Percentiles rank a stretch among this genome's conserved stretches.
Evolutionary conservation across 75 land plant genomes (phyloP).

Genomic region (Pseudotsuga menziesii): DNA sequence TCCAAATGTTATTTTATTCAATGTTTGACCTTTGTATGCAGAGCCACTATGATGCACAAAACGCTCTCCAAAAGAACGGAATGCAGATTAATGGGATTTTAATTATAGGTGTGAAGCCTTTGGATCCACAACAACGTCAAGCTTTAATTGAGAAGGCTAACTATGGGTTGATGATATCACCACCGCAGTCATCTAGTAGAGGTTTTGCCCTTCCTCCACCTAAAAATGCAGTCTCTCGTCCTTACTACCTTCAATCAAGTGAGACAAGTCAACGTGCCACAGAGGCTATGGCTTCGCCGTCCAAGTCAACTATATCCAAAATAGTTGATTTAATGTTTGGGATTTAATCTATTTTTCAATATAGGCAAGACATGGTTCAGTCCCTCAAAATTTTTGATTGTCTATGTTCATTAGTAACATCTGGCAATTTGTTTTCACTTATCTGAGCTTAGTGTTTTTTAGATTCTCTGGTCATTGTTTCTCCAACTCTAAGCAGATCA

Average conservation of each 20-base stretch:
- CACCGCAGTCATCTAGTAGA: slow-evolving; percentile 35
- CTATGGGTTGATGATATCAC: slow-evolving; percentile 56
- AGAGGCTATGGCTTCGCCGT: slow-evolving; percentile 73
- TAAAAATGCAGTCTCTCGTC: slow-evolving; percentile 36
- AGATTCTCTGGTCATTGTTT: no score
- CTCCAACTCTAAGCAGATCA: no score
- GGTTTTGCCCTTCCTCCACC: slow-evolving; percentile 16
- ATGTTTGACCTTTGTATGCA: slow-evolving; percentile 26
- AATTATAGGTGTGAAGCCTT: slow-evolving; percentile 84
- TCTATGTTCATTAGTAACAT: no score
- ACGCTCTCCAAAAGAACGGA: slow-evolving; percentile 86
- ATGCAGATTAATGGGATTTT: slow-evolving; percentile 73
- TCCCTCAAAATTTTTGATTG: no score
- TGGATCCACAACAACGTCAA: slow-evolving; percentile 77
- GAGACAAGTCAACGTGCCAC: slow-evolving; percentile 29
- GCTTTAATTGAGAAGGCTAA: slow-evolving; percentile 52
- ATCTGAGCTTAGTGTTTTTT: no score
- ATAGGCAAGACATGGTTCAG: no score
- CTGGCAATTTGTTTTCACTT: no score
- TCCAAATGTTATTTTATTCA: not conserved
- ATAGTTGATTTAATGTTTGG: slow-evolving; percentile 90
- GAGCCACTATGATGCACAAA: slow-evolving; percentile 88
- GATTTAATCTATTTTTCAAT: slow-evolving; percentile 18
- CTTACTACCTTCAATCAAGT: slow-evolving; percentile 55
- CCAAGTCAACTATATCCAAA: slow-evolving; percentile 81